Evolutionary conservation across 169 alveolate species (phyloP).

Genomic region (Plasmodium billcollinsi): DNA sequence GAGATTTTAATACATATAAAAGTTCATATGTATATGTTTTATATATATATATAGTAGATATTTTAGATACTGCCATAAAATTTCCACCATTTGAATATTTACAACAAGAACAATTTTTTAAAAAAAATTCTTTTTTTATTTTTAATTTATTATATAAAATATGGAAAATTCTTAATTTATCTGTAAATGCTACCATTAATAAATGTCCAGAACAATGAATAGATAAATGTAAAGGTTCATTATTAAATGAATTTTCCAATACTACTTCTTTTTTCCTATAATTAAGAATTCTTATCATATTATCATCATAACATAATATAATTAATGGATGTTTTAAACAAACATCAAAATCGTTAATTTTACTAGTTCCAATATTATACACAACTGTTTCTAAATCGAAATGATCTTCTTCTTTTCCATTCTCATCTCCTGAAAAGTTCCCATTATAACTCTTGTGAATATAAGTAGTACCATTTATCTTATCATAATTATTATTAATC

Average conservation of each 20-base stretch:
- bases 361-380: conserved; percentile 26
- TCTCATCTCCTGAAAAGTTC: background rate
- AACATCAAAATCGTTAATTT: conserved; percentile 69
- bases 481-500: background rate
- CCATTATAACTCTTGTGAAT: background rate
- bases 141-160: conserved; percentile 70
- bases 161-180: conserved; percentile 54
- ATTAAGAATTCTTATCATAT: conserved; percentile 43
- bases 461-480: too few species aligned
- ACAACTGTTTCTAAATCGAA: conserved; percentile 36
- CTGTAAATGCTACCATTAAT: conserved; percentile 61
- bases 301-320: conserved; percentile 59
- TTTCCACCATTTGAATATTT: conserved; percentile 72
- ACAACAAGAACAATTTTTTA: conserved; percentile 75
- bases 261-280: conserved; percentile 63
- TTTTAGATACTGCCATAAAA: conserved; percentile 71
- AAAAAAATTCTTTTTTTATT: conserved; percentile 65
- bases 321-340: conserved; percentile 49
- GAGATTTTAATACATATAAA: conserved; percentile 57
- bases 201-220: conserved; percentile 69
- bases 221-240: conserved; percentile 60
- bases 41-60: conserved; percentile 64
- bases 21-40: conserved; percentile 64
- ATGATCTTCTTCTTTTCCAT: conserved; percentile 1
- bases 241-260: conserved; percentile 47